Percentiles rank a stretch among this genome's conserved stretches.
These are phyloP conservation scores for Stemphylium beticola DNA, from an alignment of 2,329 filamentous ascomycete species.

Conservation along the genomic window DNA sequence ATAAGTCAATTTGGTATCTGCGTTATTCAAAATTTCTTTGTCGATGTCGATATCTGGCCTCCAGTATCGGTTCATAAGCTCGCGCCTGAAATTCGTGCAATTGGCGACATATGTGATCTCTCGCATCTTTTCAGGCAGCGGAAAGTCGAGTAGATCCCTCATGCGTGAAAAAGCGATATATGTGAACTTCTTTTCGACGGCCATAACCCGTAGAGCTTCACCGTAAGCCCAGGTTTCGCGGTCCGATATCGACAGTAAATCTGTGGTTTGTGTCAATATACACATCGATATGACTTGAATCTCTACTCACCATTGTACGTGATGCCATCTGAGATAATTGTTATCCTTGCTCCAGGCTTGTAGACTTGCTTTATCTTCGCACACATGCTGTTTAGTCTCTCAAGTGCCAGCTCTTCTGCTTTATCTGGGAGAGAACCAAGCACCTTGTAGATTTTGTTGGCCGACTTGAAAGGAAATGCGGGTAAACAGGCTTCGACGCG, in stretches of 20 bases:
- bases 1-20: conserved; percentile 21
- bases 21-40: conserved; percentile 38
- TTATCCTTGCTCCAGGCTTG: conserved; percentile 43
- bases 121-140: conserved; percentile 51
- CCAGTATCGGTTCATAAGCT: conserved; percentile 56
- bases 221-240: conserved; percentile 49
- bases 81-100: conserved; percentile 57
- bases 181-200: conserved; percentile 31
- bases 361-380: conserved; percentile 48
- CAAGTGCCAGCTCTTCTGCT: conserved; percentile 52
- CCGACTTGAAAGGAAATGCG: conserved; percentile 67
- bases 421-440: conserved; percentile 54
- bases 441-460: conserved; percentile 61
- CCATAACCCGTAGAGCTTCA: conserved; percentile 37
- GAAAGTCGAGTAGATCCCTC: conserved; percentile 56
- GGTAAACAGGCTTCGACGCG: conserved; percentile 48
- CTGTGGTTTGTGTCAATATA: conserved; percentile 16
- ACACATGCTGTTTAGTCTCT: conserved; percentile 50
- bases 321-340: conserved; percentile 52
- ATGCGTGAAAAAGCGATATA: conserved; percentile 54
- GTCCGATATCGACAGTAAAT: conserved; percentile 52
- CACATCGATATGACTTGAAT: conserved; percentile 30
- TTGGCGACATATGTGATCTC: conserved; percentile 60
- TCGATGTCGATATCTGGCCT: conserved; percentile 52
- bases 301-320: conserved; percentile 49